Evolutionary conservation across 805 yeast species (phyloP).

Genomic region (Alloascoidea hylecoeti): DNA sequence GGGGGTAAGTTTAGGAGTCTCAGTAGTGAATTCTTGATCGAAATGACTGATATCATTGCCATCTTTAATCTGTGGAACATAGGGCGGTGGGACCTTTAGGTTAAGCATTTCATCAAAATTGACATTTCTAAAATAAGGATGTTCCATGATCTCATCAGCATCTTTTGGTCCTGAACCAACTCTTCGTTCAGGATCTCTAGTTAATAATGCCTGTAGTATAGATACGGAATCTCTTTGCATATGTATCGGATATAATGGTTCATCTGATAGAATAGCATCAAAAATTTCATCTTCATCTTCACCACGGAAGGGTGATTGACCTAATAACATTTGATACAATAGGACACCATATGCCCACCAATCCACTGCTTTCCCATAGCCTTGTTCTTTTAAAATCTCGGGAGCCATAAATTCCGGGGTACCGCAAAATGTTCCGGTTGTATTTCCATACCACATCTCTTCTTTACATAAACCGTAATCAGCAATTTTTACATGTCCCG

Average conservation of each 20-base stretch:
- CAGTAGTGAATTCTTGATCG: conserved; percentile 89
- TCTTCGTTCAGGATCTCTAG: conserved; percentile 77
- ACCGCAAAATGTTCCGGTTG: conserved; percentile 94
- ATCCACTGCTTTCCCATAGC: conserved; percentile 88
- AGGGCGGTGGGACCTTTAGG: conserved; percentile 73
- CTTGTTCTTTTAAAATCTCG: conserved; percentile 86
- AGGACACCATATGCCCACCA: conserved; percentile 99
- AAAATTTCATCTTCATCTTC: conserved; percentile 95
- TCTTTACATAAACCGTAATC: conserved; percentile 98
- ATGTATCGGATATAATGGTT: conserved; percentile 90
- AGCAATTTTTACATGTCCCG: conserved; percentile 92
- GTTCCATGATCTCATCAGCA: conserved; percentile 90
- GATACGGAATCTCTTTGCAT: conserved; percentile 97
- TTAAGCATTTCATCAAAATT: conserved; percentile 76
- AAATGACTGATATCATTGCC: conserved; percentile 89
- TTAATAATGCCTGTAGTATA: conserved; percentile 76
- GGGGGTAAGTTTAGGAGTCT: conserved; percentile 90
- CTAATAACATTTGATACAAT: conserved; percentile 88
- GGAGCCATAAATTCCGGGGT: conserved; percentile 99
- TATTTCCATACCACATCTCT: conserved; percentile 71
- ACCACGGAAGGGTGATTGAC: conserved; percentile 95
- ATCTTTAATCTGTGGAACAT: conserved; percentile 70
- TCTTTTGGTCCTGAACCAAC: conserved; percentile 81
- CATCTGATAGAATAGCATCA: conserved; percentile 92
- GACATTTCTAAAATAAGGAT: conserved; percentile 83